Evolutionary conservation across 2,329 filamentous ascomycete genomes (phyloP).

Genomic region (Aspergillus sp.): DNA sequence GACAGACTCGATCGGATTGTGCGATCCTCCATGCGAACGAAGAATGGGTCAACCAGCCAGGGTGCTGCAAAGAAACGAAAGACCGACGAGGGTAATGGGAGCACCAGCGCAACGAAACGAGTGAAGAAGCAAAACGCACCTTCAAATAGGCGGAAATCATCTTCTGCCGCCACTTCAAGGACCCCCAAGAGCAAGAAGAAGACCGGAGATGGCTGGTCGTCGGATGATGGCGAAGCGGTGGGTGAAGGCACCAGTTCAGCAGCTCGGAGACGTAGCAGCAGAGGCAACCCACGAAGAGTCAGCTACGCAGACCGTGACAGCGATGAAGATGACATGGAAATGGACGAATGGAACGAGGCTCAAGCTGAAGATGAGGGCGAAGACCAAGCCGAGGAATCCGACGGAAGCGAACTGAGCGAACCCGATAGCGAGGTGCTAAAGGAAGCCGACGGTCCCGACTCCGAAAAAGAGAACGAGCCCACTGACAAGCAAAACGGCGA

Average conservation of each 20-base stretch:
- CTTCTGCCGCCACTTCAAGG: constrained; percentile 29
- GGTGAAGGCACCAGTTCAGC: constrained; percentile 29
- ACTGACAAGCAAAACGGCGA: constrained; percentile 20
- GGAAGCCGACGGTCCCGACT: constrained; percentile 13
- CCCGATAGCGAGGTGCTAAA: constrained; percentile 21
- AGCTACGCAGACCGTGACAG: constrained; percentile 48
- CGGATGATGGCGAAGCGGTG: constrained; percentile 44
- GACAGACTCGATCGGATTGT: constrained; percentile 77
- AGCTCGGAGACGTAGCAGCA: constrained; percentile 41
- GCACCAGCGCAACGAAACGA: constrained; percentile 29
- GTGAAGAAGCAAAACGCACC: constrained; percentile 35
- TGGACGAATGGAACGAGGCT: constrained; percentile 38
- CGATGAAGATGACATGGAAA: constrained; percentile 45
- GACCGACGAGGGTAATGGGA: constrained; percentile 33
- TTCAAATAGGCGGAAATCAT: constrained; percentile 36
- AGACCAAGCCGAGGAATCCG: constrained; percentile 23
- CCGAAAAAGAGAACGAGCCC: constrained; percentile 23
- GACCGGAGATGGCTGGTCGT: constrained; percentile 41
- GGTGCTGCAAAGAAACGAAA: constrained; percentile 43
- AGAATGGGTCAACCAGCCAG: constrained; percentile 36
- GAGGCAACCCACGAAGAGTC: constrained; percentile 36
- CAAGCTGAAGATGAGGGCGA: constrained; percentile 29
- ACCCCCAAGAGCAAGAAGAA: constrained; percentile 38
- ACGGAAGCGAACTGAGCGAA: constrained; percentile 20
- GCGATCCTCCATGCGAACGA: constrained; percentile 64